Base-by-base conservation (phyloP, 2,329 filamentous ascomycete species). In the Penicillium janthinellum region DNA sequence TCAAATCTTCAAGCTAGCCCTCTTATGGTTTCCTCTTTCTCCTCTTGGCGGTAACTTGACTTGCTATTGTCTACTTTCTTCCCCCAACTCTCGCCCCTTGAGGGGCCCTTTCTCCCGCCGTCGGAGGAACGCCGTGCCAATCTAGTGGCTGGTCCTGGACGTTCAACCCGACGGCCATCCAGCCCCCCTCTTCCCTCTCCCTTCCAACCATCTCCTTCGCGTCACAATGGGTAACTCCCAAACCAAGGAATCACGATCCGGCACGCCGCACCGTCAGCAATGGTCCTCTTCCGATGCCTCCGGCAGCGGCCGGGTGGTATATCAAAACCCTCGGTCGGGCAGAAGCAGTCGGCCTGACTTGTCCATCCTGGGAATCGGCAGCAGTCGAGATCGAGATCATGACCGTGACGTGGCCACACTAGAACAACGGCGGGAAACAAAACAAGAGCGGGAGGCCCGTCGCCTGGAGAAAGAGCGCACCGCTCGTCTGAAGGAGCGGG, bases 381-480 rank as follows among this genome's bases (percentile, higher is more conserved):
- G 78, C 56, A 76, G 71, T 65, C 68, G 44, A 31, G 42, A 74
- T 67, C 69, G 75, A 66, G 69, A 75, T 31, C 31, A 10, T 64
- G 81, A 85, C 60, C 76, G 81, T 68, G 83, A 85, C 64, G 73
- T 76, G n/a, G 72, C 79, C 12, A 73, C 78, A 6, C 73, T 82
- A 3, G 85, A 88, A 68, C 79, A 83, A 44, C 88, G 92, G 59
- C 86, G 91, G 59, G 94, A 98, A 78, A 97, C 92, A 7, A 93
- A 89, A 72, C 91, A 94, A 68, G 95, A 98, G 78, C 86, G 92
- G 44, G 95, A 99, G 74, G 92, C 92, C 20, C 85, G 94, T 63
- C 90, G 89, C 63, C 79, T 92, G 57, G 94, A 97, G 75, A 90
- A 88, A 70, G 94, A 98, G 75, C 87, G 91, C 48, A 81, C 84